phyloP scores from a whole-genome alignment of 2,329 filamentous ascomycete species.

The Sporothrix brasiliensis region DNA sequence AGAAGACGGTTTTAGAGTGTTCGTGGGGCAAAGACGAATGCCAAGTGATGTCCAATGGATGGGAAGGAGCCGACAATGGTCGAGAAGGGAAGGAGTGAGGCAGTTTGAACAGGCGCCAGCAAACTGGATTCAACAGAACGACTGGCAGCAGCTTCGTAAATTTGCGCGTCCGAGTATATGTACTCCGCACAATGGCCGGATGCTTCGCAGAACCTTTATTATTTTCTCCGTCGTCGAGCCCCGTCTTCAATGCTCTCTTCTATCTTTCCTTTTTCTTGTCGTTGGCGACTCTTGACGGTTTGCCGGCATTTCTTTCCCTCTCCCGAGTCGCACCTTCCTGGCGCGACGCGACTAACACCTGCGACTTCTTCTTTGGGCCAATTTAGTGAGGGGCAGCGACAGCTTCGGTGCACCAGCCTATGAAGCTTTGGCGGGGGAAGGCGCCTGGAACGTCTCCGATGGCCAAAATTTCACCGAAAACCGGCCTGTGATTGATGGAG shows the following conservation, averaged over 20 bases:
- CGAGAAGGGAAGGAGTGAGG: slow-evolving; percentile 23
- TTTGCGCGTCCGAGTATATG: background rate
- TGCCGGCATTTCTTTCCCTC: slow-evolving; percentile 2
- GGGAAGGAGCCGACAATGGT: background rate
- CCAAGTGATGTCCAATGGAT: background rate
- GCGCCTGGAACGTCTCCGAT: background rate
- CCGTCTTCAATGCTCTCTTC: slow-evolving; percentile 16
- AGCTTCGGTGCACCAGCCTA: background rate
- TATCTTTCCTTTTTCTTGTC: background rate
- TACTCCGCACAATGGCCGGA: slow-evolving; percentile 1
- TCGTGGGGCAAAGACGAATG: no score
- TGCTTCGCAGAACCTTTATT: slow-evolving; percentile 5
- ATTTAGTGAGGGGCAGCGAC: slow-evolving; percentile 11
- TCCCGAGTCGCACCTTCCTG: slow-evolving; percentile 19
- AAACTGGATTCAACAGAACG: background rate
- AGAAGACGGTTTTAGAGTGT: background rate
- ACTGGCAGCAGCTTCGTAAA: background rate
- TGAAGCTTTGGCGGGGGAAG: slow-evolving; percentile 20
- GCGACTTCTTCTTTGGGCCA: slow-evolving; percentile 19
- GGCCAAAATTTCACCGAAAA: background rate
- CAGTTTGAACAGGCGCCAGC: background rate
- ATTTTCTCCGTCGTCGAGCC: slow-evolving; percentile 20
- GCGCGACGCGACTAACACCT: slow-evolving; percentile 22
- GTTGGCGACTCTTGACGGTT: background rate
- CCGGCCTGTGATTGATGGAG: slow-evolving; percentile 31